Conservation (phyloP, 106 monocot species). For the Chionographis japonica region DNA sequence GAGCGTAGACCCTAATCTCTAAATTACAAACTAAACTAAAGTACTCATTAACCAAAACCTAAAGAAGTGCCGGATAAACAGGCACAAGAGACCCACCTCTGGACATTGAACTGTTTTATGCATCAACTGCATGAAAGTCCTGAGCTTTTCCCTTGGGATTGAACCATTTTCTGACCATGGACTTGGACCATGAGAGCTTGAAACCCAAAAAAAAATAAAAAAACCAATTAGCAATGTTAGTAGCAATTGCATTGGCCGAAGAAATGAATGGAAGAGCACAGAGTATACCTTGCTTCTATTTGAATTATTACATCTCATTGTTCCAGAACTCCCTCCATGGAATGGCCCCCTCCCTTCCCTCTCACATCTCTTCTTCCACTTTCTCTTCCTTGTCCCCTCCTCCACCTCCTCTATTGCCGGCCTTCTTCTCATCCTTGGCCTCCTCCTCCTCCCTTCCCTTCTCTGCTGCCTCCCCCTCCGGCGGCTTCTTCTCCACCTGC, state of each 20-base stretch:
- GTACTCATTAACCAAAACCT: too few species aligned
- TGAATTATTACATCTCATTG: conserved; percentile 73
- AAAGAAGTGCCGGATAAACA: background rate
- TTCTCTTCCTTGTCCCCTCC: conserved; percentile 9
- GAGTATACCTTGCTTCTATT: conserved; percentile 74
- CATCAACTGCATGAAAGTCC: conserved; percentile 60
- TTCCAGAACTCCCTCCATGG: conserved; percentile 19
- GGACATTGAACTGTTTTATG: background rate
- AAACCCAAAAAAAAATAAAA: background rate
- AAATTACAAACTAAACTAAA: too few species aligned
- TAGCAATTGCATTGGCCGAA: background rate
- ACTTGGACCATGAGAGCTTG: conserved; percentile 81
- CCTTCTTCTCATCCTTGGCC: too few species aligned
- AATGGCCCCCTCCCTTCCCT: conserved; percentile 3
- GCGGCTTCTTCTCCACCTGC: conserved; percentile 33
- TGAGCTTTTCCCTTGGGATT: conserved; percentile 70
- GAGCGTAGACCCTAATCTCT: too few species aligned
- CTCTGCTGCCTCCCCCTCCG: too few species aligned
- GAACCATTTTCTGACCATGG: conserved; percentile 73
- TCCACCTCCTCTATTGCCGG: too few species aligned
- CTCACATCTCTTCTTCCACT: conserved; percentile 9
- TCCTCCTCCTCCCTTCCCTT: conserved; percentile 10
- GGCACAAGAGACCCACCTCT: conserved; percentile 36
- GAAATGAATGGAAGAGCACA: background rate
- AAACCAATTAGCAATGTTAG: background rate